Evolutionary conservation across 495 filamentous ascomycete species (phyloP), one percentile per base, ranked within the genome.

Genomic region (Aspergillus haitiensis): DNA sequence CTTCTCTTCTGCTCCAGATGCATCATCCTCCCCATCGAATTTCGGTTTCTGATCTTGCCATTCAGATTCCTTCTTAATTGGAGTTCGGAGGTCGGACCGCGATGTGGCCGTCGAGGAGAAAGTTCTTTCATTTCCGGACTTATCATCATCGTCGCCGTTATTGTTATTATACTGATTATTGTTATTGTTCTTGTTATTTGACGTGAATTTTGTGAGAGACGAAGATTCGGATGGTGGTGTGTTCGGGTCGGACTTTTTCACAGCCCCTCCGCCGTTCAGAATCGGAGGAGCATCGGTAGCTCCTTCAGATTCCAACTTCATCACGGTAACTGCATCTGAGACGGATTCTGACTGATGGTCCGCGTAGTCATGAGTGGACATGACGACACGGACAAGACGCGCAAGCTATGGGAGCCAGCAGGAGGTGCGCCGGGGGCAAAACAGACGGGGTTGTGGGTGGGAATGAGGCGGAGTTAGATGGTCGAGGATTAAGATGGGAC

Each of bases 341-440:
- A 76, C 73, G 32, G 65, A 61, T 65, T 77, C 75, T 62, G 68
- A 56, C 60, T 71, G 75, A 56, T 58, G 67, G 67, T 78, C 78
- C 71, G 75, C 74, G 70, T 72, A 62, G 73, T 77, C 78, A 70
- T 75, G 70, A 70, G 72, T 58, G 65, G 71, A 73, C 74, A 76
- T 80, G 72, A 78, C 75, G 75, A 76, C 70, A 70, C 71, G 72
- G 72, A 75, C 74, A 66, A 64, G 58, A 61, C 58, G 67, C 63
- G 61, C 64, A 61, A 55, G 53, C 59, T 64, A 64, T 61, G 49
- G 37, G 44, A 45, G 52, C 57, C 59, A 60, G 60, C 55, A 52
- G 45, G 57, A 56, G 37, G 50, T 57, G 58, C 52, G 56, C 61
- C 27, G 56, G 54, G 47, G 42, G 33, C 21, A 45, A 8, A 56